A percentile compares a stretch with the other conserved stretches of the same genome.
phyloP scores from a whole-genome alignment of 768 basidiomycete genomes.

The Phaeotremella fagi region DNA sequence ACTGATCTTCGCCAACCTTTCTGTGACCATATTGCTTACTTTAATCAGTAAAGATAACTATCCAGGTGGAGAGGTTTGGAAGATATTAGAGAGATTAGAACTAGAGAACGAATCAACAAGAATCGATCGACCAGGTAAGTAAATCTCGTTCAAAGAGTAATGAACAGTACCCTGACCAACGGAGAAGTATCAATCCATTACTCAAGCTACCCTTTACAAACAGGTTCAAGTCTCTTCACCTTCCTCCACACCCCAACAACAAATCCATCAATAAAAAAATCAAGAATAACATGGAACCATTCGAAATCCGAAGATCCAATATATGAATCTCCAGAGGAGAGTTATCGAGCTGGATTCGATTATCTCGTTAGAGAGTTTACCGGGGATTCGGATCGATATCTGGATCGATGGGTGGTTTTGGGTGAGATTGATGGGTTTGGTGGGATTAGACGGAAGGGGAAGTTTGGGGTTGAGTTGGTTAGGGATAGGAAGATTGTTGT shows the following conservation, averaged over 20 bases:
- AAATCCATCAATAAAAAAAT: conserved; percentile 6
- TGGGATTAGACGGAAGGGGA: no score
- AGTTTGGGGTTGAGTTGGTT: conserved; percentile 23
- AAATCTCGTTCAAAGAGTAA: not conserved
- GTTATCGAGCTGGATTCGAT: conserved; percentile 18
- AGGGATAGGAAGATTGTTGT: conserved; percentile 24
- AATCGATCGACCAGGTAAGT: conserved; percentile 8
- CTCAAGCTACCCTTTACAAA: conserved; percentile 81
- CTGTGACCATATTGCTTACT: conserved; percentile 56
- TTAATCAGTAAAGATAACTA: conserved; percentile 70
- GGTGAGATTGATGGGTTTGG: no score
- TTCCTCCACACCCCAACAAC: conserved; percentile 43
- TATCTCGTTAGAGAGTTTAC: conserved; percentile 30
- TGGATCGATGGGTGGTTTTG: no score
- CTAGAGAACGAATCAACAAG: not conserved
- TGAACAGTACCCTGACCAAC: conserved; percentile 9
- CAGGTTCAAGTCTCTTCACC: conserved; percentile 83
- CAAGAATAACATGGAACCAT: conserved; percentile 58
- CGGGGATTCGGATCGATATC: no score
- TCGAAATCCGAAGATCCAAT: conserved; percentile 68
- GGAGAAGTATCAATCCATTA: conserved; percentile 55
- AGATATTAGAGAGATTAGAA: conserved; percentile 57
- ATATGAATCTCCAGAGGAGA: conserved; percentile 13
- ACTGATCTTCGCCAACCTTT: conserved; percentile 57
- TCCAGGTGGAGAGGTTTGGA: conserved; percentile 76